These are phyloP conservation scores for Brassica carinata DNA, from an alignment of 345 rosid genomes.

Conservation along the genomic window DNA sequence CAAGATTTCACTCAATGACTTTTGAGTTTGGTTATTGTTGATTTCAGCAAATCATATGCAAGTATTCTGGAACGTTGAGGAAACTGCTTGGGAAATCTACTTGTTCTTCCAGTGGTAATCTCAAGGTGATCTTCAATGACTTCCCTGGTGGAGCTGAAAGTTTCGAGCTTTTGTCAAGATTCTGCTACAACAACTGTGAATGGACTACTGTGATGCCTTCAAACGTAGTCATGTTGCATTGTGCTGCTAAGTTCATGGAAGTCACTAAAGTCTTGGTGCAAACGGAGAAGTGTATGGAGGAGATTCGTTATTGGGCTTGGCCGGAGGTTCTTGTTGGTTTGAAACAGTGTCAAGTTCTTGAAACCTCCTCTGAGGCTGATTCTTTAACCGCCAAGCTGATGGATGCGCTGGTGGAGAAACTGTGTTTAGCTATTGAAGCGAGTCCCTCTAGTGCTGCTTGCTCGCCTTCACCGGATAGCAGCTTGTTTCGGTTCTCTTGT, in stretches of 20 bases:
- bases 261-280: constrained; percentile 56
- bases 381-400: constrained; percentile 54
- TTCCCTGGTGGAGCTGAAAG: constrained; percentile 82
- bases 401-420: constrained; percentile 64
- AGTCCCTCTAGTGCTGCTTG: constrained; percentile 70
- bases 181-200: constrained; percentile 74
- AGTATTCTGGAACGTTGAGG: constrained; percentile 64
- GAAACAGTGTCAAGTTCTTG: constrained; percentile 67
- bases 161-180: constrained; percentile 75
- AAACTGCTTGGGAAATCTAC: constrained; percentile 65
- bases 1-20: constrained; percentile 18
- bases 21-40: not conserved
- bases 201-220: constrained; percentile 52
- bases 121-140: constrained; percentile 79
- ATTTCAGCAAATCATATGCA: constrained; percentile 67
- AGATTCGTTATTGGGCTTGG: constrained; percentile 75
- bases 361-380: constrained; percentile 40
- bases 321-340: constrained; percentile 67
- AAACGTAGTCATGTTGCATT: constrained; percentile 58
- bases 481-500: constrained; percentile 69
- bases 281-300: constrained; percentile 67
- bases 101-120: constrained; percentile 40
- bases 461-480: constrained; percentile 81
- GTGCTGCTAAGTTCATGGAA: constrained; percentile 81
- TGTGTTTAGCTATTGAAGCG: constrained; percentile 56